Percentiles rank a stretch among this genome's conserved stretches.
These are phyloP conservation scores for Nemania diffusa DNA, from an alignment of 2,329 filamentous ascomycete genomes.

Conservation along the genomic window DNA sequence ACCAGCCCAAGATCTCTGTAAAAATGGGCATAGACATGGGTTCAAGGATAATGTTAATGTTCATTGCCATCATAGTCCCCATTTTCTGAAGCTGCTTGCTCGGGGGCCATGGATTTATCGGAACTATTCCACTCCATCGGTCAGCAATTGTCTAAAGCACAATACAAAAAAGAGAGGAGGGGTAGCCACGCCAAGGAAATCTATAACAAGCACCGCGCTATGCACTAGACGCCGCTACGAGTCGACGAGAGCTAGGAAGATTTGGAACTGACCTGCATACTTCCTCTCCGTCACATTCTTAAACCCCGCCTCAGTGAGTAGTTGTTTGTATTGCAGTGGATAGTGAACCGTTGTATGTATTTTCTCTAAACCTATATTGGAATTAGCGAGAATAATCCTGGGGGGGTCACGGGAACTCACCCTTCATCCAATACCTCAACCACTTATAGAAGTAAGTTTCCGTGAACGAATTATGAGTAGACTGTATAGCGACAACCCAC, in stretches of 20 bases:
- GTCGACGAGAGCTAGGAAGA: background rate
- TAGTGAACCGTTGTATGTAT: constrained; percentile 48
- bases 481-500: constrained; percentile 48
- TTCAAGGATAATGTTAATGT: constrained; percentile 44
- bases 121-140: constrained; percentile 34
- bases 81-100: constrained; percentile 46
- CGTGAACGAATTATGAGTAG: constrained; percentile 46
- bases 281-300: constrained; percentile 38
- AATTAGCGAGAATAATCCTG: constrained; percentile 16
- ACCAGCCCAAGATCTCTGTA: constrained; percentile 41
- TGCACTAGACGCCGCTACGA: background rate
- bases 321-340: constrained; percentile 39
- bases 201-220: background rate
- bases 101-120: constrained; percentile 47
- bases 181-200: background rate
- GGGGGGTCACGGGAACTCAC: constrained; percentile 17
- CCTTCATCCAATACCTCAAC: constrained; percentile 42
- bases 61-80: constrained; percentile 46
- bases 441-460: constrained; percentile 49
- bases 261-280: constrained; percentile 34
- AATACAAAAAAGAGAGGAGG: background rate
- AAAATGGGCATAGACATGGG: constrained; percentile 41
- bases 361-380: constrained; percentile 39
- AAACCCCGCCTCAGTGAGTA: constrained; percentile 38
- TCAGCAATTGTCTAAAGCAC: constrained; percentile 7